phyloP scores from a whole-genome alignment of 306 rosid species.

The Trifolium repens region DNA sequence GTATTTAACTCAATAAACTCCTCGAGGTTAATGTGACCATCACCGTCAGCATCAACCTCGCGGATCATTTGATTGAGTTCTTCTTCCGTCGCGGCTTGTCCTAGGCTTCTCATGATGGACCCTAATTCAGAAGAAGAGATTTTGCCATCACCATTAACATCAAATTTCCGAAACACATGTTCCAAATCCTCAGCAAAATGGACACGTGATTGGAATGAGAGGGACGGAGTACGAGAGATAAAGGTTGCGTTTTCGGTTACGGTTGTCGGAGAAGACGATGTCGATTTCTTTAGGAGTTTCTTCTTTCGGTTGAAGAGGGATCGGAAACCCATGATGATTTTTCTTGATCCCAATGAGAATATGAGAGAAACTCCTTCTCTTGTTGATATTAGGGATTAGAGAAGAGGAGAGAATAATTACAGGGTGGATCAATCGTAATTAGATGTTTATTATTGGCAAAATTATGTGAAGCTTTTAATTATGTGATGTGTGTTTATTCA shows the following conservation, averaged over 20 bases:
- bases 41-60: constrained; percentile 80
- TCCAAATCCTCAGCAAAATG: constrained; percentile 65
- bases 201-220: constrained; percentile 29
- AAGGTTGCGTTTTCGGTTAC: background rate
- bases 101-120: constrained; percentile 72
- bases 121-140: constrained; percentile 83
- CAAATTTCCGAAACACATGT: constrained; percentile 77
- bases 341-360: background rate
- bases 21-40: constrained; percentile 73
- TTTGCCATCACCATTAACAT: constrained; percentile 86
- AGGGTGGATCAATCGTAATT: background rate
- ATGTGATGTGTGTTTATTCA: constrained; percentile 33
- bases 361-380: background rate
- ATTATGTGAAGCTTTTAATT: background rate
- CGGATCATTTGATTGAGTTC: constrained; percentile 47
- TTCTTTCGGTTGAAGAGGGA: constrained; percentile 67
- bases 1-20: constrained; percentile 88
- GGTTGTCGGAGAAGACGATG: background rate
- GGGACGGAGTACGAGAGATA: constrained; percentile 38
- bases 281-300: constrained; percentile 42
- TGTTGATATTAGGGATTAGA: constrained; percentile 44
- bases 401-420: background rate
- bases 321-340: constrained; percentile 64
- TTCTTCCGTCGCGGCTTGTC: constrained; percentile 65
- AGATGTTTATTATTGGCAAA: constrained; percentile 14